Evolutionary conservation across 257 asterid genomes (phyloP).

Genomic region (Solanum appendiculatum): DNA sequence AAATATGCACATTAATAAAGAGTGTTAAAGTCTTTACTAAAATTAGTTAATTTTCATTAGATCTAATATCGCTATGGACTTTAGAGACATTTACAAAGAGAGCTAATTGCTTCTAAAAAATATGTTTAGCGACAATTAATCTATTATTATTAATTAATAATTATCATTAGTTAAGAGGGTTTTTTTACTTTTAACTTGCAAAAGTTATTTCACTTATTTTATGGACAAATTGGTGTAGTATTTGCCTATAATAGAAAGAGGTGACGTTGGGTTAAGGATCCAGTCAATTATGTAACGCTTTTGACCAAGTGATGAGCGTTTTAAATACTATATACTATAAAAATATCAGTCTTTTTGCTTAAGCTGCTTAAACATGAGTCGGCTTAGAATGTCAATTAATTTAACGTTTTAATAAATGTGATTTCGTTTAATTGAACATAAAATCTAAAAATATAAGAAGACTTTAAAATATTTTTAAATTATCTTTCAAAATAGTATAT

Average conservation of each 20-base stretch:
- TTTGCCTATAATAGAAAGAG: constrained; percentile 57
- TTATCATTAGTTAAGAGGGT: fast-evolving
- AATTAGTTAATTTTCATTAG: fast-evolving
- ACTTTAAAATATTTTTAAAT: not conserved
- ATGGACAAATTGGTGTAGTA: not conserved
- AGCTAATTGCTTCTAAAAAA: too few relatives aligned
- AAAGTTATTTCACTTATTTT: not conserved
- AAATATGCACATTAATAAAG: too few relatives aligned
- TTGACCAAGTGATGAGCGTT: not conserved
- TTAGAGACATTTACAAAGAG: fast-evolving
- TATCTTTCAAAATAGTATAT: too few relatives aligned
- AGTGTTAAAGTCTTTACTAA: too few relatives aligned
- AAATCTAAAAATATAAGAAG: fast-evolving
- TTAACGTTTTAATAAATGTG: fast-evolving
- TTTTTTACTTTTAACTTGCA: not conserved
- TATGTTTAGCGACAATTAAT: fast-evolving
- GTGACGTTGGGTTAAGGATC: constrained; percentile 28
- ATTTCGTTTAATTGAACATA: fast-evolving
- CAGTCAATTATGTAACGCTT: not conserved
- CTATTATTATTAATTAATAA: too few relatives aligned
- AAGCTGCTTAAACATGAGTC: not conserved
- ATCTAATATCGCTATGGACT: not conserved
- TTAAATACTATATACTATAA: not conserved
- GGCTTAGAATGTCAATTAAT: not conserved
- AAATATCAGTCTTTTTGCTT: not conserved